Conservation (phyloP, 306 rosid genomes). For the Urtica urens region DNA sequence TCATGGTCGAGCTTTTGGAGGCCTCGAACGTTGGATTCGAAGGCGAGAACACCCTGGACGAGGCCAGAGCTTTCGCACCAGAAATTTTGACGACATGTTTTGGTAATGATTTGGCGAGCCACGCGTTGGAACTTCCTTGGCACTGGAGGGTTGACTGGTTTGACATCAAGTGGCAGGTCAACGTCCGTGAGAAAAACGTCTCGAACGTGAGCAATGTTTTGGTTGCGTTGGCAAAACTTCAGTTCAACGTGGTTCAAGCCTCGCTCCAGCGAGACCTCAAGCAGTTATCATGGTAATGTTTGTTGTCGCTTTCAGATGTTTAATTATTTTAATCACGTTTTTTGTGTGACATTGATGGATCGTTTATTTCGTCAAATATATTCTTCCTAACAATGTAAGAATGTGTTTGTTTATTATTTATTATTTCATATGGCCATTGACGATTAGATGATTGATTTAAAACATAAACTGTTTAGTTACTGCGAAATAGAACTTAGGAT, state of each 20-base stretch:
- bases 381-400: too few relatives aligned
- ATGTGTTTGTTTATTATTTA: too few relatives aligned
- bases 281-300: conserved; percentile 37
- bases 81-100: neutral
- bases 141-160: conserved; percentile 60
- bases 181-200: conserved; percentile 4
- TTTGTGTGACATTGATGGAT: too few relatives aligned
- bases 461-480: too few relatives aligned
- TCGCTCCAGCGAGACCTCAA: conserved; percentile 35
- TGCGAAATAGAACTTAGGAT: too few relatives aligned
- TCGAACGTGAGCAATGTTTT: neutral
- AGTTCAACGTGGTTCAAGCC: conserved; percentile 38
- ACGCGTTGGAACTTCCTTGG: conserved; percentile 37
- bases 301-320: too few relatives aligned
- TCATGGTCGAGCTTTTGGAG: conserved; percentile 19
- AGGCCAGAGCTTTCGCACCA: conserved; percentile 6
- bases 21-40: conserved; percentile 37
- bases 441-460: too few relatives aligned
- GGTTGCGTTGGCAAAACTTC: conserved; percentile 36
- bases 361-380: too few relatives aligned
- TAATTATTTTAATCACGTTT: too few relatives aligned
- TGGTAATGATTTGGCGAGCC: conserved; percentile 8
- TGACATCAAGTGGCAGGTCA: conserved; percentile 40
- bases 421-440: too few relatives aligned
- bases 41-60: conserved; percentile 27